A percentile compares a stretch with the other conserved stretches of the same genome.
Evolutionary conservation across 192 early-diverging fungal species (phyloP).

Genomic region (Podila epicladia): DNA sequence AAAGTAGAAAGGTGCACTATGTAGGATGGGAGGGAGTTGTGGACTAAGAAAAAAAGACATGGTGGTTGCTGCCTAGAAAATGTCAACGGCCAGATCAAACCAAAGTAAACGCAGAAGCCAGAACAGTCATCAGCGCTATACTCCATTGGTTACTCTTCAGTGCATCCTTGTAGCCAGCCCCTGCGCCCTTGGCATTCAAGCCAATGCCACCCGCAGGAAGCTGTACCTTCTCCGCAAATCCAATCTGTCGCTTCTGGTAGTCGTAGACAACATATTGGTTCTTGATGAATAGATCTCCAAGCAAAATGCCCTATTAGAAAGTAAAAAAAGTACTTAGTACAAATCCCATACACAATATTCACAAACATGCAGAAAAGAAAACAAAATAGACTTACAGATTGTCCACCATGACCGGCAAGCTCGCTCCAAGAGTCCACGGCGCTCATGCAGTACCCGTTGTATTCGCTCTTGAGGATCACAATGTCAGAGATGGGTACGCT

Average conservation of each 20-base stretch:
- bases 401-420: conserved; percentile 35
- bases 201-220: conserved; percentile 25
- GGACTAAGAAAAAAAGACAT: no score
- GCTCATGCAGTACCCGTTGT: conserved; percentile 40
- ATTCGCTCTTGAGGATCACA: conserved; percentile 34
- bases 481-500: conserved; percentile 47
- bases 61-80: no score
- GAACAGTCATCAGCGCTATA: no score
- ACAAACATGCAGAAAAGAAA: background rate
- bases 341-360: background rate
- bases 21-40: no score
- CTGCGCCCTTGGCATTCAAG: conserved; percentile 23
- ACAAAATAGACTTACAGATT: conserved; percentile 27
- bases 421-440: conserved; percentile 48
- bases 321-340: background rate
- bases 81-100: no score
- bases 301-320: conserved; percentile 28
- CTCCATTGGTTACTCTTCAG: background rate
- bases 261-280: conserved; percentile 49
- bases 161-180: background rate
- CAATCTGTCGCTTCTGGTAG: conserved; percentile 24
- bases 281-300: conserved; percentile 50
- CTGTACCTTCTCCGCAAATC: conserved; percentile 36
- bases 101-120: no score
- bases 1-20: no score